Conservation (phyloP, 179 eudicot species). For the Drosera spatulata region DNA sequence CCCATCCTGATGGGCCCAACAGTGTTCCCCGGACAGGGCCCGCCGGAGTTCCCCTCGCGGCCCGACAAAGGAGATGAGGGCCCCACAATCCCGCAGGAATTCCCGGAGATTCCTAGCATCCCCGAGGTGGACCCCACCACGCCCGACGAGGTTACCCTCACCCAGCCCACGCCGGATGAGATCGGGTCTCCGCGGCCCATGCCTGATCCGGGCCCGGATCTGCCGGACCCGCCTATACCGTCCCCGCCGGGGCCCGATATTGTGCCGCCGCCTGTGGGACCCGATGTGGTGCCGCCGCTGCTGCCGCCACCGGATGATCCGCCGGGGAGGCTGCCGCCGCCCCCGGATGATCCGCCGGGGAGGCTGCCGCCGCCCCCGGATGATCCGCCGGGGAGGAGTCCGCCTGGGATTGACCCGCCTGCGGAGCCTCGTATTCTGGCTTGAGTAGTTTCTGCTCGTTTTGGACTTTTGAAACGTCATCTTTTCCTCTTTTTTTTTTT, state of each 20-base stretch:
- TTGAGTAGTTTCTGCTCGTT: no score
- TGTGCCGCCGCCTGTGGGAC: not conserved
- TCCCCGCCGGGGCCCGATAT: not conserved
- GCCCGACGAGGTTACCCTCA: not conserved
- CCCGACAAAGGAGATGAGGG: not conserved
- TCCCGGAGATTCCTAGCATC: not conserved
- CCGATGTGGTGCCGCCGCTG: not conserved
- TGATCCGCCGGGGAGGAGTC: no score
- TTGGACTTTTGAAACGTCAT: no score
- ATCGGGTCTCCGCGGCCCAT: not conserved
- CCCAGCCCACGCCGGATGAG: not conserved
- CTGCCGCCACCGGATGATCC: not conserved
- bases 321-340: not conserved
- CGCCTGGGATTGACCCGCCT: not conserved
- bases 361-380: not conserved
- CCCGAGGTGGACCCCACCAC: not conserved
- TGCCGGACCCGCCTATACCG: not conserved
- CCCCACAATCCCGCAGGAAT: not conserved
- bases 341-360: not conserved
- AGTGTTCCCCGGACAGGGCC: not conserved
- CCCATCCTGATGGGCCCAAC: not conserved
- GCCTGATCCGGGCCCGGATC: not conserved
- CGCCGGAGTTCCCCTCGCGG: slow-evolving; percentile 1
- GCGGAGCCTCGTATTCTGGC: not conserved
- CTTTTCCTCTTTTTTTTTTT: no score